A percentile compares a stretch with the other conserved stretches of the same genome.
Evolutionary conservation across 306 rosid species (phyloP).

Genomic region (Vigna radiata): DNA sequence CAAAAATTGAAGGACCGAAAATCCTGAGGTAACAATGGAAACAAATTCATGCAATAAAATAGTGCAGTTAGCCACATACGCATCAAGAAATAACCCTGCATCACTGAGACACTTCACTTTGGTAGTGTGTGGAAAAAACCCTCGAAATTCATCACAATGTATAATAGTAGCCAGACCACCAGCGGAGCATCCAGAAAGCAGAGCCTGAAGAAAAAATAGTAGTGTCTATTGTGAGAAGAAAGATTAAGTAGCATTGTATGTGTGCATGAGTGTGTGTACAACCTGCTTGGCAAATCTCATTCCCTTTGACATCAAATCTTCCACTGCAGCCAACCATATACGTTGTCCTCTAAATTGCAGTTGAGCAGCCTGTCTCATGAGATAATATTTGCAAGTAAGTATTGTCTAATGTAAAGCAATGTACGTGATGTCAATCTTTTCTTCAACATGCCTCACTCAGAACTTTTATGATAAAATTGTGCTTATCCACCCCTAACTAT

Average conservation of each 20-base stretch:
- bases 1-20: slow-evolving; percentile 38
- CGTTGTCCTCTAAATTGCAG: slow-evolving; percentile 94
- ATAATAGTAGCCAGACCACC: slow-evolving; percentile 85
- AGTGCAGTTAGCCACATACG: slow-evolving; percentile 51
- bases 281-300: slow-evolving; percentile 89
- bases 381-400: slow-evolving; percentile 23
- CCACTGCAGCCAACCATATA: slow-evolving; percentile 87
- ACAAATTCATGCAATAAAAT: slow-evolving; percentile 30
- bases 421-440: slow-evolving; percentile 19
- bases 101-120: slow-evolving; percentile 93
- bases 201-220: slow-evolving; percentile 67
- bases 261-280: neutral
- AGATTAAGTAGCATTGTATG: slow-evolving; percentile 1
- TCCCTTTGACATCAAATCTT: slow-evolving; percentile 84
- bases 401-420: neutral
- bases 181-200: slow-evolving; percentile 98
- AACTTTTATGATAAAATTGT: neutral
- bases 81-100: slow-evolving; percentile 92
- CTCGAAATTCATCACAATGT: slow-evolving; percentile 82
- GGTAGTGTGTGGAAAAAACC: slow-evolving; percentile 65
- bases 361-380: slow-evolving; percentile 53
- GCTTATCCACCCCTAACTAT: too few relatives aligned
- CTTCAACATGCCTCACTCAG: slow-evolving; percentile 19
- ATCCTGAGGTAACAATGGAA: slow-evolving; percentile 4
- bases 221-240: slow-evolving; percentile 28